A percentile compares a stretch with the other conserved stretches of the same genome.
phyloP scores from a whole-genome alignment of 495 filamentous ascomycete genomes.

The Xylaria flabelliformis region DNA sequence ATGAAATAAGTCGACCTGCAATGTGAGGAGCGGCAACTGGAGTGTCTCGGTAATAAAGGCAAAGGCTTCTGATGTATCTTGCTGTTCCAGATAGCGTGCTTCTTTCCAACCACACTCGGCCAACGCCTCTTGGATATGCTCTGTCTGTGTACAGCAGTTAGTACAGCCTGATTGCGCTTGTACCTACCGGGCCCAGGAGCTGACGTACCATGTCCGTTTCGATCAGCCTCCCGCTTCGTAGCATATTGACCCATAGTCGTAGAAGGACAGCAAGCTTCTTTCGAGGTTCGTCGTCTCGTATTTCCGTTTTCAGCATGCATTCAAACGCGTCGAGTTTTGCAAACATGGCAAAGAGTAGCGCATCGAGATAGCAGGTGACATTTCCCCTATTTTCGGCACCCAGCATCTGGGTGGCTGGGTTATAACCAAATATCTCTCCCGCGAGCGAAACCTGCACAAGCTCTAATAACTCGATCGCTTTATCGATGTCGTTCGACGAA shows the following conservation, averaged over 20 bases:
- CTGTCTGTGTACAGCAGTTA: constrained; percentile 64
- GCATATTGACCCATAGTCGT: constrained; percentile 90
- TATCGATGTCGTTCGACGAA: constrained; percentile 72
- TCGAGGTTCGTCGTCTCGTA: constrained; percentile 73
- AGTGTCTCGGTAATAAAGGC: constrained; percentile 90
- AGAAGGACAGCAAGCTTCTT: constrained; percentile 74
- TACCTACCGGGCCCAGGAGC: background rate
- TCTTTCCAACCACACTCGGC: constrained; percentile 93
- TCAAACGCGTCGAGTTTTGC: constrained; percentile 88
- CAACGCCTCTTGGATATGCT: constrained; percentile 80
- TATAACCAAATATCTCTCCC: constrained; percentile 77
- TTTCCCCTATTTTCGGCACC: constrained; percentile 86
- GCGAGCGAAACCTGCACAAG: constrained; percentile 80
- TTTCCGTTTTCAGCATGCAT: constrained; percentile 70
- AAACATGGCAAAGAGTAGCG: constrained; percentile 97
- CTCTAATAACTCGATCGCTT: constrained; percentile 75
- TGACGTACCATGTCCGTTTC: constrained; percentile 78
- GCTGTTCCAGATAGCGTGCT: constrained; percentile 75
- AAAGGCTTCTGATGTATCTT: constrained; percentile 95
- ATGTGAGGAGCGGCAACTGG: constrained; percentile 83
- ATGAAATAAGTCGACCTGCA: constrained; percentile 96
- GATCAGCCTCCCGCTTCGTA: constrained; percentile 84
- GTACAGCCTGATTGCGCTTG: constrained; percentile 21
- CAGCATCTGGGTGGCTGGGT: constrained; percentile 71
- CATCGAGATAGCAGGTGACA: constrained; percentile 91